Base-by-base conservation (phyloP, 495 filamentous ascomycete species). In the Tuber borchii region DNA sequence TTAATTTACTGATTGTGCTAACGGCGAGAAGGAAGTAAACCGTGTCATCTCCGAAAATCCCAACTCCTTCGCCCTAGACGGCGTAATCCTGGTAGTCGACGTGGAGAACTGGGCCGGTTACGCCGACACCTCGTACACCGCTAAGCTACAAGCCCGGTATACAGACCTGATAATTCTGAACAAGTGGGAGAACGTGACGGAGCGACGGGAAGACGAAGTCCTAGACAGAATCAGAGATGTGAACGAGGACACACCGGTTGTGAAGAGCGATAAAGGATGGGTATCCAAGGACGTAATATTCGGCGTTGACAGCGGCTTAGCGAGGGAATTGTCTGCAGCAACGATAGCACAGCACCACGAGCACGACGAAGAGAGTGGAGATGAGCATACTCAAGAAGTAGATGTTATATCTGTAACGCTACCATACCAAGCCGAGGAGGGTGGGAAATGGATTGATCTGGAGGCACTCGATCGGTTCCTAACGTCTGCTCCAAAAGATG, bases 81-180 rank as follows among this genome's bases (percentile, higher is more conserved):
- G 95, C 3, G 93, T 98, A 56, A 89, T 98, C 31, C 92, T 89
- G 69, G 95, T 97, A 4, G 91, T 99, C 71, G 95, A 99, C 84
- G 93, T 95, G 8, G 95, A 98, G 88, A 98, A 98, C 84, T 99
- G 94, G 94, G 87, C 89, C 77, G 95, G 95, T 1, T 99, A 99
- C 82, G 93, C 93, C 78, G 94, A 97, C 85, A 97, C 93, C 19
- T 81, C 79, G 17, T 94, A 92, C 69, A 95, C 93, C 71, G 93
- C 93, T n/a, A 89, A 91, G 82, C 84, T 95, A 71, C 93, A 97
- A 85, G 93, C 93, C 40, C 84, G 87, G 80, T 97, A 97, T 84
- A 99, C 95, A 69, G 95, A 99, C 86, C 82, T 97, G 78, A 90
- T 99, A 71, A 87, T 99, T 39, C 91, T 97, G 75, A 99, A 97